Evolutionary conservation across 2,329 filamentous ascomycete species (phyloP).

Genomic region (Lojkania enalia): DNA sequence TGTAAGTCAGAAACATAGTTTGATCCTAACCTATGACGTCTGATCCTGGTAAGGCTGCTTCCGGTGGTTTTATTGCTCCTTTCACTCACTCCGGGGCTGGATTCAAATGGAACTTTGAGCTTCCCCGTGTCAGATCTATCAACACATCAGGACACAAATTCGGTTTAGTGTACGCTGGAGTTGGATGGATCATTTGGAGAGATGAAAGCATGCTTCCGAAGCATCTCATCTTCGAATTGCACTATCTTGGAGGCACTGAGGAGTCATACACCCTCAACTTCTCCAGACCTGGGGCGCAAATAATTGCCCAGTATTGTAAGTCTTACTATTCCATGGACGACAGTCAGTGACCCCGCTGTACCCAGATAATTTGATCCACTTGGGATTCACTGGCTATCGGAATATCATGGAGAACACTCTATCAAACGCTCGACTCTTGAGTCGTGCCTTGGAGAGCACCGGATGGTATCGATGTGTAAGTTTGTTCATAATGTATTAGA

Average conservation of each 20-base stretch:
- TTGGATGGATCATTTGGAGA: constrained; percentile 53
- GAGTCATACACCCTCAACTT: constrained; percentile 74
- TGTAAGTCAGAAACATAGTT: constrained; percentile 13
- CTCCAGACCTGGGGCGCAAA: constrained; percentile 68
- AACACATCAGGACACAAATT: constrained; percentile 67
- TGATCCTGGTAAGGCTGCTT: constrained; percentile 51
- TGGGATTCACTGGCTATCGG: constrained; percentile 68
- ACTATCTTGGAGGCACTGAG: constrained; percentile 72
- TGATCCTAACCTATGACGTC: background rate
- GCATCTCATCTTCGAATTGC: constrained; percentile 70
- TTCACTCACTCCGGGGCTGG: constrained; percentile 62
- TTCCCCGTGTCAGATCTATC: constrained; percentile 67
- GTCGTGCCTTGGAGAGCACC: constrained; percentile 65
- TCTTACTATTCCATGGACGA: too few relatives aligned
- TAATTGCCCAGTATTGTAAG: constrained; percentile 76
- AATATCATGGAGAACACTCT: constrained; percentile 67
- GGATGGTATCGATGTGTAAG: constrained; percentile 60
- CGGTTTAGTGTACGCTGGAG: constrained; percentile 66
- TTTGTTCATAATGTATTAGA: background rate
- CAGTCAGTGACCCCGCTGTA: too few relatives aligned
- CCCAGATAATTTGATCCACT: constrained; percentile 71
- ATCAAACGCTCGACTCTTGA: constrained; percentile 65
- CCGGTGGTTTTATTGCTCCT: constrained; percentile 64
- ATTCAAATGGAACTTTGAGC: constrained; percentile 65
- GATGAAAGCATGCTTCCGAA: constrained; percentile 67